Conservation (phyloP, 2,329 filamentous ascomycete species). For the Blastomyces percursus region DNA sequence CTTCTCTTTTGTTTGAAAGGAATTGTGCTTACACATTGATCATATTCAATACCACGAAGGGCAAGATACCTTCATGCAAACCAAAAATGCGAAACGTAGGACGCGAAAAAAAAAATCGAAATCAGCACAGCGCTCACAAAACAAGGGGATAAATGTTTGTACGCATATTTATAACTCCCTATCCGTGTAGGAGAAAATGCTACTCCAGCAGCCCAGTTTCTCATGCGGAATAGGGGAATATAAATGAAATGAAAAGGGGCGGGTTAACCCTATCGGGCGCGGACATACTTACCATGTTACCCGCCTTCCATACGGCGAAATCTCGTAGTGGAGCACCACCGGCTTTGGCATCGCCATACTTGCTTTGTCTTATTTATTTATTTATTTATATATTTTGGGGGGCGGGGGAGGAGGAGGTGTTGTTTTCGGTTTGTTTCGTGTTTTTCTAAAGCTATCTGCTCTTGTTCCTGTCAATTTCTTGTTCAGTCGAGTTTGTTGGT, state of each 20-base stretch:
- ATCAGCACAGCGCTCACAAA: background rate
- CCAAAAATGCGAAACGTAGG: background rate
- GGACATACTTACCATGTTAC: conserved; percentile 36
- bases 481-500: background rate
- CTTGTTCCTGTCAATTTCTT: background rate
- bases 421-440: background rate
- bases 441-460: background rate
- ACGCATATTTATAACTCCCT: no score
- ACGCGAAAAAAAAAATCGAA: background rate
- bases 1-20: background rate
- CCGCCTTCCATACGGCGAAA: conserved; percentile 54
- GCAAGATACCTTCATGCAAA: conserved; percentile 46
- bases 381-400: no score
- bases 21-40: conserved; percentile 50
- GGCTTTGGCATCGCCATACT: conserved; percentile 25
- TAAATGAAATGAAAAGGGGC: background rate
- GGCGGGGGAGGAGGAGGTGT: no score
- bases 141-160: background rate
- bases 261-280: background rate
- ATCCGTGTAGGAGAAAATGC: no score
- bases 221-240: background rate
- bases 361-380: no score
- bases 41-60: conserved; percentile 54
- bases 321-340: conserved; percentile 55
- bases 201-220: background rate